Conservation (phyloP, 2,329 filamentous ascomycete species). For the Neofusicoccum laricinum region DNA sequence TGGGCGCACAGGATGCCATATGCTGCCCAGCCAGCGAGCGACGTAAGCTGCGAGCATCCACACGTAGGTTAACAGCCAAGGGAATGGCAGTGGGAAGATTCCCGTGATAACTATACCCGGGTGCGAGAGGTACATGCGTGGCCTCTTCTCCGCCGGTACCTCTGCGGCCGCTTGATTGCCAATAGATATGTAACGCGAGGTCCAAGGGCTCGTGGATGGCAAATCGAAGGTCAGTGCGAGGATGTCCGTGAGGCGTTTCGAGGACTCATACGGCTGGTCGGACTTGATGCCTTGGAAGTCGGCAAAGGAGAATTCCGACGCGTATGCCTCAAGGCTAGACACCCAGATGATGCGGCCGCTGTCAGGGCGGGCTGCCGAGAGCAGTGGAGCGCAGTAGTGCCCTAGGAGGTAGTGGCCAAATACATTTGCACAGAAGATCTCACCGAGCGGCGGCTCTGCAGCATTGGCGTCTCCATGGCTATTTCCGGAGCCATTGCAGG, state of each 20-base stretch:
- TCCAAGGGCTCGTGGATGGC: conserved; percentile 59
- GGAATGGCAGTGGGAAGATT: conserved; percentile 73
- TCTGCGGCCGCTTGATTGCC: conserved; percentile 19
- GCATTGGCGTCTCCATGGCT: conserved; percentile 17
- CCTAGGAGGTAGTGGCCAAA: conserved; percentile 93
- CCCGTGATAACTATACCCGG: conserved; percentile 83
- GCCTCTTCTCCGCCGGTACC: conserved; percentile 31
- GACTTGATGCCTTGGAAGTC: conserved; percentile 75
- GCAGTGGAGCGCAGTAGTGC: conserved; percentile 74
- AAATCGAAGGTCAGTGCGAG: conserved; percentile 71
- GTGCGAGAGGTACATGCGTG: conserved; percentile 75
- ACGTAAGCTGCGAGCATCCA: conserved; percentile 64
- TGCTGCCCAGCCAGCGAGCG: conserved; percentile 74
- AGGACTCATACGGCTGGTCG: conserved; percentile 72
- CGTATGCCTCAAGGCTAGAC: conserved; percentile 71
- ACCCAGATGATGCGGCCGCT: conserved; percentile 79
- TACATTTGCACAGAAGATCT: conserved; percentile 86
- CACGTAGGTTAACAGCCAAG: conserved; percentile 64
- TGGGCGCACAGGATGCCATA: conserved; percentile 78
- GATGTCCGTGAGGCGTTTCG: conserved; percentile 83
- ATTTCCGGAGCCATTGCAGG: not conserved
- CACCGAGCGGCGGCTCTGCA: conserved; percentile 63
- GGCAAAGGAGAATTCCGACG: conserved; percentile 55
- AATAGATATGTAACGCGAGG: conserved; percentile 54
- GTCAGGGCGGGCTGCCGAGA: conserved; percentile 49